Evolutionary conservation across 306 rosid species (phyloP), one percentile per base, ranked within the genome.

Genomic region (Citrullus amarus): DNA sequence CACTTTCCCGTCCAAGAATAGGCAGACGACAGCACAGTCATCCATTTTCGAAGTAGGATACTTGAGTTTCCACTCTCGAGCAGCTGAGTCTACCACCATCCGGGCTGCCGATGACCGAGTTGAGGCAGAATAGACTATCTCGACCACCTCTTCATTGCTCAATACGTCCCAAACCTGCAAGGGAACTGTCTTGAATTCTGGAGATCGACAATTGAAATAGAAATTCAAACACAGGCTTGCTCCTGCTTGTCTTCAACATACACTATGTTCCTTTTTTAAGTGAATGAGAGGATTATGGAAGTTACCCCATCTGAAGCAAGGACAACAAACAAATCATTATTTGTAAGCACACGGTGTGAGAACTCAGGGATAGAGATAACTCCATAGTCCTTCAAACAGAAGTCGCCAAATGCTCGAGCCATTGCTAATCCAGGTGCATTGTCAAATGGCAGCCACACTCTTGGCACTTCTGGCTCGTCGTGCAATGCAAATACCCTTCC

Each of bases 331-430:
- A 89, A 92, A 81, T 95, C 99, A 82, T 72, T 84, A 4, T 95
- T 91, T 1, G 97, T 92, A 39, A 95, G 89, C 53, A 70, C 30
- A 44, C 88, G 86, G 60, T 92, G 96, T 43, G 90, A 89, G 83
- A 95, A 92, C 68, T 95, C 97, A 18, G 99, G 99, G 55, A 92
- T 78, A 53, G 99, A 95, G 82, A 95, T 95, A 72, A 95, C 97
- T 58, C 97, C 99, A 54, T 91, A 95, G 58, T 95, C 96, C 89
- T 95, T 95, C 88, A 95, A 86, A 81, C 97, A 91, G 88, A 92
- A 95, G 82, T 92, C 97, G 2, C 97, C 97, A 61, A 92, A 92
- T 41, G 99, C 99, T 80, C 99, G 88, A 83, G 99, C 99, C 99
- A 95, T 95, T 56, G 99, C 99, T 86, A 95, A 84, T 32, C 97